Evolutionary conservation across 1,139 yeast species (phyloP).

Genomic region (Pneumocystis wakefieldiae): DNA sequence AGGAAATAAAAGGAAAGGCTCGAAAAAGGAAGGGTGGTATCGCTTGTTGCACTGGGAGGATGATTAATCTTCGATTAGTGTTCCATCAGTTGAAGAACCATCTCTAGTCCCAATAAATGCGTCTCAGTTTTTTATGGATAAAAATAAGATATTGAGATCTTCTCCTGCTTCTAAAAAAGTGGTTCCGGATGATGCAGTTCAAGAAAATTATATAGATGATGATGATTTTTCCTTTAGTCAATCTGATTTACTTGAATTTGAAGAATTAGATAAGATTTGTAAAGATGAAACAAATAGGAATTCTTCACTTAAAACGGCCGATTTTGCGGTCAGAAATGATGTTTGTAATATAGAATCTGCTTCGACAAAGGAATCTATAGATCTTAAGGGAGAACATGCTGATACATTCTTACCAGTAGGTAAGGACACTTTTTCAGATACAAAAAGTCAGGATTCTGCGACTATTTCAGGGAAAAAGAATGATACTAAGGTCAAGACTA

Average conservation of each 20-base stretch:
- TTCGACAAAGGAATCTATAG: not conserved
- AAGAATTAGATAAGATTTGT: not conserved
- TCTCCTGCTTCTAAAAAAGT: not conserved
- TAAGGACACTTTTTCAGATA: not conserved
- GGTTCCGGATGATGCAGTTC: not conserved
- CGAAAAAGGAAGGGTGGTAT: not conserved
- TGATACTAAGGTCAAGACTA: not conserved
- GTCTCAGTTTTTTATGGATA: not conserved
- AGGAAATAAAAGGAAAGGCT: not conserved
- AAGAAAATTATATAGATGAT: not conserved
- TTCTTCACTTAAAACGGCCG: not conserved
- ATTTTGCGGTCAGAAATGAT: not conserved
- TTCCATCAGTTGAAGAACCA: not conserved
- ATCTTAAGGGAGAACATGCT: not conserved
- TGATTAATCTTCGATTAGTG: not conserved
- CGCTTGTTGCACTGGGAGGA: not conserved
- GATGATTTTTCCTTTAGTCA: not conserved
- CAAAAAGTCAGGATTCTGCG: not conserved
- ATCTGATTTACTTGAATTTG: not conserved
- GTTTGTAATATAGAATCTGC: not conserved
- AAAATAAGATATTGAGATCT: not conserved
- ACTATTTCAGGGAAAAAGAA: not conserved
- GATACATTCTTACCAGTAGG: not conserved
- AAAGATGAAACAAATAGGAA: not conserved
- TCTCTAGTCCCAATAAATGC: not conserved